Evolutionary conservation across 1,284 basidiomycete genomes (phyloP).

Genomic region (Leccinum subspadiceum): DNA sequence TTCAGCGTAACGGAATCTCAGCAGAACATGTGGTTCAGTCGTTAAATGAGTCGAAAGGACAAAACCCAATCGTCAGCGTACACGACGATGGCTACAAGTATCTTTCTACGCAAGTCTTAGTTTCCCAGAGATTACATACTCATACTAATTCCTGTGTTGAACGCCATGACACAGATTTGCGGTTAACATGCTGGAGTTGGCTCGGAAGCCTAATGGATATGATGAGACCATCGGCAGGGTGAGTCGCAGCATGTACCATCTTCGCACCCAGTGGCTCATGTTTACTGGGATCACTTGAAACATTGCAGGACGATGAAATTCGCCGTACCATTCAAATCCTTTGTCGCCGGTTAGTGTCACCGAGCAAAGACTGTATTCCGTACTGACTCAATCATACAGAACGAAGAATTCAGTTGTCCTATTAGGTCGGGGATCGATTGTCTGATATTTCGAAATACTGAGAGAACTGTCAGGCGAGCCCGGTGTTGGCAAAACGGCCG

Average conservation of each 20-base stretch:
- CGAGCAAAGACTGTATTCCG: neutral
- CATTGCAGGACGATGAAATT: conserved; percentile 11
- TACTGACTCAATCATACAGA: neutral
- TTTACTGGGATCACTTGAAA: neutral
- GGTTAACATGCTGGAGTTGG: conserved; percentile 1
- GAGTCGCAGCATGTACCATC: neutral
- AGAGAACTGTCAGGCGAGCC: conserved; percentile 6
- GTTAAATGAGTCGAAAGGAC: neutral
- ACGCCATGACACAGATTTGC: conserved; percentile 1
- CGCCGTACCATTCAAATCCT: conserved; percentile 11
- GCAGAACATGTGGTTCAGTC: neutral
- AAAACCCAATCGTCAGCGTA: neutral
- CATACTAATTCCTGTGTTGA: neutral
- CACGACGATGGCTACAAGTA: neutral
- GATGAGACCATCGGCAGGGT: conserved; percentile 7
- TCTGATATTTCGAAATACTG: neutral
- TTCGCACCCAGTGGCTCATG: neutral
- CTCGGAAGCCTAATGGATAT: too few species aligned
- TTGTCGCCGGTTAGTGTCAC: conserved; percentile 5
- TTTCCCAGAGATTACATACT: neutral
- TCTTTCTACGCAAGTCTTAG: neutral
- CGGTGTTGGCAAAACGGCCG: conserved; percentile 12
- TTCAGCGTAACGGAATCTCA: neutral
- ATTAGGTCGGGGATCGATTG: neutral
- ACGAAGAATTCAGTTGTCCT: conserved; percentile 4